Conservation (phyloP, 2,329 filamentous ascomycete species). For the Sclerotinia spermophila region DNA sequence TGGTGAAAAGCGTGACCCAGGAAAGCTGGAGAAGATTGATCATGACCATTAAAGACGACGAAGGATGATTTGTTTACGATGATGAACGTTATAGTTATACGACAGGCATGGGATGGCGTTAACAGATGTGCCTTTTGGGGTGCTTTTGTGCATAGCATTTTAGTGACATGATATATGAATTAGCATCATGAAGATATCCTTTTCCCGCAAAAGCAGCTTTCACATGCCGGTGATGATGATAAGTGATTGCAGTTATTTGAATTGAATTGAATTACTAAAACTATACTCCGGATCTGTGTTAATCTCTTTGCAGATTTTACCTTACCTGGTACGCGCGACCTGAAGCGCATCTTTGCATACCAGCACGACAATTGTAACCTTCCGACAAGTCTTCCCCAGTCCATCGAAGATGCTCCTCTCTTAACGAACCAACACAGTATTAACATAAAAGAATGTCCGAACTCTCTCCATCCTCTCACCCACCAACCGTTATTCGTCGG, state of each 20-base stretch:
- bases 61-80: constrained; percentile 18
- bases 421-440: not conserved
- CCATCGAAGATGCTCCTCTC: not conserved
- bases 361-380: not conserved
- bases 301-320: not conserved
- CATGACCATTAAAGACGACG: constrained; percentile 59
- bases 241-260: not conserved
- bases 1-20: constrained; percentile 88
- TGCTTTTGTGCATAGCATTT: constrained; percentile 15
- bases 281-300: not conserved
- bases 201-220: not conserved
- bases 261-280: too few species aligned
- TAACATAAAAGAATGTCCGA: constrained; percentile 48
- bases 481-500: constrained; percentile 26
- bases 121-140: constrained; percentile 18
- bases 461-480: constrained; percentile 42
- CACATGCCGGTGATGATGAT: not conserved
- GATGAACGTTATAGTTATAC: constrained; percentile 8
- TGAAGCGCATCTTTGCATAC: not conserved
- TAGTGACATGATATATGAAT: not conserved
- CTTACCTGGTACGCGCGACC: not conserved
- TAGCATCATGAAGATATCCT: not conserved
- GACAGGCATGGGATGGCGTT: constrained; percentile 26
- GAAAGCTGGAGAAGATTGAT: constrained; percentile 91
- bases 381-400: not conserved